phyloP scores from a whole-genome alignment of 202 grass and related monocot species.

The Panicum virgatum region DNA sequence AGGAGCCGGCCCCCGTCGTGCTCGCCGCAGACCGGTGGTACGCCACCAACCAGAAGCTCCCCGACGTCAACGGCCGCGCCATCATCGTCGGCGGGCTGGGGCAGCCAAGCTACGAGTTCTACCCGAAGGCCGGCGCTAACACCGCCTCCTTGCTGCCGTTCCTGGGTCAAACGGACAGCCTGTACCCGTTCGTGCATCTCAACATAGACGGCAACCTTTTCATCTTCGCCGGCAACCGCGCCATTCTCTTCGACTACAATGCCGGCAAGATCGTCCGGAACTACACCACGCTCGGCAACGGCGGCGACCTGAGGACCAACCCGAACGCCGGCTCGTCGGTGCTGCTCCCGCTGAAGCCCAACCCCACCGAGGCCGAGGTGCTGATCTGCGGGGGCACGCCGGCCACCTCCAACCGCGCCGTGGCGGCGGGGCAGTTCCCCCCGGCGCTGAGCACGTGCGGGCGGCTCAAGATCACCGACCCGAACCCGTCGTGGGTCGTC shows the following conservation, averaged over 20 bases:
- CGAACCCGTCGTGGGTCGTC: slow-evolving; percentile 52
- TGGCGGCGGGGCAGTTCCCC: not conserved
- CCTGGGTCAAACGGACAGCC: slow-evolving; percentile 51
- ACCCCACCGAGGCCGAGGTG: slow-evolving; percentile 71
- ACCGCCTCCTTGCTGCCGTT: slow-evolving; percentile 26
- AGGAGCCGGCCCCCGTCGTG: slow-evolving; percentile 21
- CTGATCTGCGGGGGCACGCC: slow-evolving; percentile 82
- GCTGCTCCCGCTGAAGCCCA: slow-evolving; percentile 61
- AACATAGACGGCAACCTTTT: slow-evolving; percentile 89
- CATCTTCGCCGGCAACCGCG: slow-evolving; percentile 75
- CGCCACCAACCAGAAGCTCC: slow-evolving; percentile 73
- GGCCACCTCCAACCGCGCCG: slow-evolving; percentile 27
- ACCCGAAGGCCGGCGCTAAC: slow-evolving; percentile 30
- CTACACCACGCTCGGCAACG: slow-evolving; percentile 48
- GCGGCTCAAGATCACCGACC: slow-evolving; percentile 78
- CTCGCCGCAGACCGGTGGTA: slow-evolving; percentile 66
- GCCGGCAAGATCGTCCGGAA: slow-evolving; percentile 38
- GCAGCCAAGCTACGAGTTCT: slow-evolving; percentile 79
- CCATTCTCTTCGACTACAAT: slow-evolving; percentile 64
- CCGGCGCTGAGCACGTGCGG: slow-evolving; percentile 60
- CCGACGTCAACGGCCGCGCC: slow-evolving; percentile 61
- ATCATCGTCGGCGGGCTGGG: slow-evolving; percentile 66
- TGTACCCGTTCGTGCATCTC: slow-evolving; percentile 87
- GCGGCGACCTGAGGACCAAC: slow-evolving; percentile 63
- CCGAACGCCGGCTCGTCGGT: slow-evolving; percentile 77